These are phyloP conservation scores for Blastomyces gilchristii DNA, from an alignment of 2,329 filamentous ascomycete genomes.

Conservation along the genomic window DNA sequence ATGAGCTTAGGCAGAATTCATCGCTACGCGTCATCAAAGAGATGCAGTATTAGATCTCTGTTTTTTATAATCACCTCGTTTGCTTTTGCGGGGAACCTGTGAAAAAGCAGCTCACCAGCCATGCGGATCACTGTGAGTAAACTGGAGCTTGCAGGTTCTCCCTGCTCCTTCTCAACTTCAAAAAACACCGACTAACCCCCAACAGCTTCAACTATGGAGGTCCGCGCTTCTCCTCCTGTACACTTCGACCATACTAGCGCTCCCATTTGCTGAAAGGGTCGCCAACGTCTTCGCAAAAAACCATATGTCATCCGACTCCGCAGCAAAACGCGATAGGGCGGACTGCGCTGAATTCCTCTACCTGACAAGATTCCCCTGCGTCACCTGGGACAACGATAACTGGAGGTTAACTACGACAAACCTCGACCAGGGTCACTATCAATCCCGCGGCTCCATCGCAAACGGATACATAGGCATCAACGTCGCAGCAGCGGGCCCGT, in stretches of 20 bases:
- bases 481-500: slow-evolving; percentile 52
- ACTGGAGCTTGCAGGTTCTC: neutral
- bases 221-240: slow-evolving; percentile 6
- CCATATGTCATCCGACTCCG: neutral
- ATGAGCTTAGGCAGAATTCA: neutral
- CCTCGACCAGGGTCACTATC: slow-evolving; percentile 49
- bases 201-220: neutral
- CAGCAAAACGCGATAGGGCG: slow-evolving; percentile 5
- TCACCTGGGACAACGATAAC: slow-evolving; percentile 49
- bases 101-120: neutral
- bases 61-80: neutral
- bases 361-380: slow-evolving; percentile 41
- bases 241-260: neutral
- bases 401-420: slow-evolving; percentile 47
- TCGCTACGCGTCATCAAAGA: neutral
- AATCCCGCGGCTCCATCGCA: slow-evolving; percentile 49
- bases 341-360: slow-evolving; percentile 25
- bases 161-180: neutral
- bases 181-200: neutral
- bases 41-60: neutral
- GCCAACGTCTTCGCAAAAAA: slow-evolving; percentile 10
- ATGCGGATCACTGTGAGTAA: slow-evolving; percentile 10
- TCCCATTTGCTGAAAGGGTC: slow-evolving; percentile 6
- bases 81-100: neutral
- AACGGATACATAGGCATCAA: slow-evolving; percentile 58